Conservation (phyloP, 176 grass and related monocot species). For the Rhynchospora tenuis region DNA sequence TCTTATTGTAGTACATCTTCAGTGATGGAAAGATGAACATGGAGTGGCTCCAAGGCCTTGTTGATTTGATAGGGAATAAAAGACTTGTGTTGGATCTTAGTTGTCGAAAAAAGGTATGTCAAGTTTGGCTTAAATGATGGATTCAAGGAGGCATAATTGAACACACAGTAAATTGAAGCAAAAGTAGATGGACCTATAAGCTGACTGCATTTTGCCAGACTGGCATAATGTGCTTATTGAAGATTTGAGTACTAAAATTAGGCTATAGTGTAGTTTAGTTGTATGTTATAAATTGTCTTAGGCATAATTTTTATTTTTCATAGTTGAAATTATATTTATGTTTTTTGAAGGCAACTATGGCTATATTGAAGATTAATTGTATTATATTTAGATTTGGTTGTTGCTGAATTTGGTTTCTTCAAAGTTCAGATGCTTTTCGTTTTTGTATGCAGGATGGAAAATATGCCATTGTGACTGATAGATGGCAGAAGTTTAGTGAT, state of each 20-base stretch:
- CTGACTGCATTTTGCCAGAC: neutral
- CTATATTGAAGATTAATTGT: neutral
- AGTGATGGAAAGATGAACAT: slow-evolving; percentile 74
- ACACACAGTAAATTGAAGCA: neutral
- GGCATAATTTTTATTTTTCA: neutral
- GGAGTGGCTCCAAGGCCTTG: slow-evolving; percentile 61
- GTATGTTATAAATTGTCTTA: neutral
- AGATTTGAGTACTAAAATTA: neutral
- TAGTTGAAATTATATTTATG: neutral
- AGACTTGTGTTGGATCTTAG: slow-evolving; percentile 94
- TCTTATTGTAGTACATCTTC: slow-evolving; percentile 67
- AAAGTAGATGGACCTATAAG: slow-evolving; percentile 4
- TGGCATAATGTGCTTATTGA: neutral
- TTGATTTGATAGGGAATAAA: slow-evolving; percentile 58
- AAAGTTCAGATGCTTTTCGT: slow-evolving; percentile 15
- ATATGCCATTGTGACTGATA: slow-evolving; percentile 85
- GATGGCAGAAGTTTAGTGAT: slow-evolving; percentile 94
- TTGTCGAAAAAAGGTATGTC: slow-evolving; percentile 74
- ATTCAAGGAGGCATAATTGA: neutral
- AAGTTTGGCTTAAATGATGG: neutral
- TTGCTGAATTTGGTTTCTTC: neutral
- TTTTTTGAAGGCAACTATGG: neutral
- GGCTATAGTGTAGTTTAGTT: neutral
- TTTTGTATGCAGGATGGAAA: slow-evolving; percentile 54
- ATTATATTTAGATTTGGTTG: neutral